Percentiles rank a stretch among this genome's conserved stretches.
These are phyloP conservation scores for Dianthus caryophyllus DNA, from an alignment of 148 eudicot species.

Conservation along the genomic window DNA sequence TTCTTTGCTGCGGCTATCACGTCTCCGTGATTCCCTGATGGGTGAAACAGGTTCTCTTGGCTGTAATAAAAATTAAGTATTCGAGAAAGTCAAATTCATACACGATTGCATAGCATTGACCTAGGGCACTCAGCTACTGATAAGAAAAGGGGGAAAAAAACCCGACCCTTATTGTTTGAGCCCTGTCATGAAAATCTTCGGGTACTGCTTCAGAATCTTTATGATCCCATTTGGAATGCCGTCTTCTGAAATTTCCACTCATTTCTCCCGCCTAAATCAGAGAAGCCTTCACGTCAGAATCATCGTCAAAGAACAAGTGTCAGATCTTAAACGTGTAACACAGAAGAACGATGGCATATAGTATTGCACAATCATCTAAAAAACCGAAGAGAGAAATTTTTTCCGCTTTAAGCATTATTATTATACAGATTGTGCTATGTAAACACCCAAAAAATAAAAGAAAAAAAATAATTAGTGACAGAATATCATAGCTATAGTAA, in stretches of 20 bases:
- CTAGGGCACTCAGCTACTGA: conserved; percentile 1
- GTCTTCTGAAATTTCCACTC: conserved; percentile 55
- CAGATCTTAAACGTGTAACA: conserved; percentile 14
- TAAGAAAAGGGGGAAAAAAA: neutral
- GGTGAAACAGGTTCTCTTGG: conserved; percentile 30
- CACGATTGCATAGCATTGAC: neutral
- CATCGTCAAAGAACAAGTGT: conserved; percentile 7
- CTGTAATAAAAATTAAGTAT: conserved; percentile 19
- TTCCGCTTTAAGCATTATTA: neutral
- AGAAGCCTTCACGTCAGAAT: conserved; percentile 20
- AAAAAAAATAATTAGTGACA: neutral
- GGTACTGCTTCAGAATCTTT: conserved; percentile 29
- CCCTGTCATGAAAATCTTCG: conserved; percentile 26
- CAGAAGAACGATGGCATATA: neutral
- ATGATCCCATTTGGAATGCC: conserved; percentile 49
- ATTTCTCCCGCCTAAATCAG: conserved; percentile 28
- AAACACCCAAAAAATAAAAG: neutral
- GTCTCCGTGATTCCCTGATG: conserved; percentile 27
- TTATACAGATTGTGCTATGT: neutral
- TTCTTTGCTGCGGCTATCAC: conserved; percentile 30
- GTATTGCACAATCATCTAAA: neutral
- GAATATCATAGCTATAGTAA: neutral
- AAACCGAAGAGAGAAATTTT: too few relatives aligned
- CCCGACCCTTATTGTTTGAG: conserved; percentile 28
- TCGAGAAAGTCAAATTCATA: neutral